Conservation (phyloP, 2,329 filamentous ascomycete species). For the Epichloe sp. region DNA sequence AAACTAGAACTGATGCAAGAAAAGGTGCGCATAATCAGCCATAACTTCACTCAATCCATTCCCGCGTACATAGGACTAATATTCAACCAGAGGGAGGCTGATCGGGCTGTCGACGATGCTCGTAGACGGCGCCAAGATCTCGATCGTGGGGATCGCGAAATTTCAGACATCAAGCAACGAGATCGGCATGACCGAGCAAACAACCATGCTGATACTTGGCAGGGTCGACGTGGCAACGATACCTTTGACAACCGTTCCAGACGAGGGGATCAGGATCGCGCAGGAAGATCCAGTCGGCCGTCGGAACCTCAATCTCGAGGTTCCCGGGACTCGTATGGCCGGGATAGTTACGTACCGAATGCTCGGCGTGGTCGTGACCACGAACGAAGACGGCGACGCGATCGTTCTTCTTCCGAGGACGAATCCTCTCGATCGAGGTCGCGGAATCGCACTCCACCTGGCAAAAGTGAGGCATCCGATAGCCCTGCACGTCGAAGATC, state of each 20-base stretch:
- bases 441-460: constrained; percentile 18
- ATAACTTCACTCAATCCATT: background rate
- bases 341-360: constrained; percentile 42
- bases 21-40: constrained; percentile 48
- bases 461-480: constrained; percentile 18
- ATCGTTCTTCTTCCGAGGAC: constrained; percentile 22
- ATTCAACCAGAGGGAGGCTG: constrained; percentile 55
- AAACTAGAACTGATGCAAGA: constrained; percentile 90
- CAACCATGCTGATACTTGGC: constrained; percentile 40
- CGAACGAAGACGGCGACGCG: constrained; percentile 11
- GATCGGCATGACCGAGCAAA: constrained; percentile 43
- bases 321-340: constrained; percentile 29
- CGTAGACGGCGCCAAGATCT: constrained; percentile 59
- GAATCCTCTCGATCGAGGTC: constrained; percentile 20
- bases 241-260: constrained; percentile 30
- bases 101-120: constrained; percentile 65
- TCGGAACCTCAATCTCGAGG: constrained; percentile 31
- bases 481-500: constrained; percentile 21
- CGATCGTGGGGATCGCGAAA: constrained; percentile 56
- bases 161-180: constrained; percentile 53
- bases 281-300: constrained; percentile 33
- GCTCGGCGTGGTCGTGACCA: constrained; percentile 30
- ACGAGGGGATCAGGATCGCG: constrained; percentile 29
- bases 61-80: constrained; percentile 1
- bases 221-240: constrained; percentile 39